phyloP scores from a whole-genome alignment of 768 basidiomycete species.

The Serendipita sp. region DNA sequence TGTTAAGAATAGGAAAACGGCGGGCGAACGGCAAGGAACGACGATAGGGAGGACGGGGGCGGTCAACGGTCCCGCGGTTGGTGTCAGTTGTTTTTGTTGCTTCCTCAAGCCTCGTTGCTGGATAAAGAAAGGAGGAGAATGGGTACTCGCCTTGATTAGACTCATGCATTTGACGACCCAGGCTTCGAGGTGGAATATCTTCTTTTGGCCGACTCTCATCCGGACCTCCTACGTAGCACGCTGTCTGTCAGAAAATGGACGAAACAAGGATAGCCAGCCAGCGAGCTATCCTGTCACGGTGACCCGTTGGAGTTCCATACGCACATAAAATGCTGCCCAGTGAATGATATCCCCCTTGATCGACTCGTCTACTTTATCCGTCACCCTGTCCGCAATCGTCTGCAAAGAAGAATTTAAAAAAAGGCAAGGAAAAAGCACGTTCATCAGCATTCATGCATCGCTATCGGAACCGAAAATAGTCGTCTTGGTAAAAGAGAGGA shows the following conservation, averaged over 20 bases:
- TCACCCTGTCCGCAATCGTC: constrained; percentile 82
- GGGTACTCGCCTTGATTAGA: constrained; percentile 49
- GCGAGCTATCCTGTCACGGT: background rate
- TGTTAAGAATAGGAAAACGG: background rate
- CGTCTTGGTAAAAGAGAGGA: no score
- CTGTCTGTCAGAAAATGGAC: background rate
- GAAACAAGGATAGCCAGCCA: background rate
- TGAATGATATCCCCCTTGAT: constrained; percentile 90
- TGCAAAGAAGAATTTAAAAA: constrained; percentile 17
- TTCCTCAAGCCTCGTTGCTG: no score
- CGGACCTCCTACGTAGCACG: constrained; percentile 54
- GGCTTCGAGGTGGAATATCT: constrained; percentile 94
- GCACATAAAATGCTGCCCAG: constrained; percentile 92
- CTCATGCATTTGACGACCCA: constrained; percentile 97
- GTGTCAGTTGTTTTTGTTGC: no score
- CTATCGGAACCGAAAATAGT: background rate
- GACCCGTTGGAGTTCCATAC: constrained; percentile 14
- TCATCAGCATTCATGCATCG: background rate
- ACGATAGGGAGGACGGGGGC: no score
- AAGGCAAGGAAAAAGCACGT: constrained; percentile 2
- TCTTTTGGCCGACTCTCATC: constrained; percentile 85
- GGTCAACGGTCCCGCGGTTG: no score
- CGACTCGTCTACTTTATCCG: constrained; percentile 75
- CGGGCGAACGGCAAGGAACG: background rate
- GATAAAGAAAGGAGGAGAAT: background rate